Conservation (phyloP, 371 early-diverging fungal species). For the Mortierella sp. region DNA sequence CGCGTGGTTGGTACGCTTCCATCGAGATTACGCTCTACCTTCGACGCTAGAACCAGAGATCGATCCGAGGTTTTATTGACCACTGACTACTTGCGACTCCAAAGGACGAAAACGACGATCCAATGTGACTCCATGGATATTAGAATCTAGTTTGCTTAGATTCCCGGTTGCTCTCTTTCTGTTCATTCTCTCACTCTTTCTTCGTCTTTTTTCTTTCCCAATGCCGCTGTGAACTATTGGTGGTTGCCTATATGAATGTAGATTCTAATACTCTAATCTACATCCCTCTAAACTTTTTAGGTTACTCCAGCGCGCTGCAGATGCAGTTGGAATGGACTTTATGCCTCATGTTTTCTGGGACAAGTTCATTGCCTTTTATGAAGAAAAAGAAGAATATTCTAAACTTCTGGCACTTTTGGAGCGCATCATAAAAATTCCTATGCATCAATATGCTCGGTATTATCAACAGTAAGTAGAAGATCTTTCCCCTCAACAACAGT, state of each 20-base stretch:
- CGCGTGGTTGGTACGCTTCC: constrained; percentile 5
- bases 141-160: neutral
- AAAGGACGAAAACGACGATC: neutral
- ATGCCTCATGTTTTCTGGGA: constrained; percentile 80
- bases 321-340: constrained; percentile 73
- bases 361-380: constrained; percentile 76
- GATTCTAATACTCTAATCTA: neutral
- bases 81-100: neutral
- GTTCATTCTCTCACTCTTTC: neutral
- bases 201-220: neutral
- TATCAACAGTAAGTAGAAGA: constrained; percentile 69
- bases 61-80: neutral
- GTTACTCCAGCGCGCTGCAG: constrained; percentile 70
- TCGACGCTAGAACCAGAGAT: constrained; percentile 2
- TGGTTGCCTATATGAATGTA: neutral
- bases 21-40: neutral
- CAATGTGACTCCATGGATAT: neutral
- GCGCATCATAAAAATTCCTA: constrained; percentile 73
- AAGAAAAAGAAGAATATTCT: constrained; percentile 59
- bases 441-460: constrained; percentile 79
- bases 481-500: neutral
- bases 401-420: constrained; percentile 66
- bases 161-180: neutral
- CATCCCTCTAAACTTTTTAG: constrained; percentile 13
- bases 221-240: constrained; percentile 3